phyloP scores from a whole-genome alignment of 805 yeast species.

The Brettanomyces sp. region DNA sequence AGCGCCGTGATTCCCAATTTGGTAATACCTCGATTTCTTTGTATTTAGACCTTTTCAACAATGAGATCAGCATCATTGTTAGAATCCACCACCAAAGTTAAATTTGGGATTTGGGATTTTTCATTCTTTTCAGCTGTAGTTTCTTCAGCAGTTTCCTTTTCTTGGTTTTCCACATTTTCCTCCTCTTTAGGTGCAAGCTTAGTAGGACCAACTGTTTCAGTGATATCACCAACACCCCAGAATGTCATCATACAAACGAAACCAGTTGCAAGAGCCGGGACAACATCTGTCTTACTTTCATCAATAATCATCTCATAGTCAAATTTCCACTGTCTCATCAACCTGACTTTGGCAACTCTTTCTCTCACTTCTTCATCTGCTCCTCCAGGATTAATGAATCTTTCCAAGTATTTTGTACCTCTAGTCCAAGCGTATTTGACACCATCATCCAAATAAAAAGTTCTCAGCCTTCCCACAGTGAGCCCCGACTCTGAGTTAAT shows the following conservation, averaged over 20 bases:
- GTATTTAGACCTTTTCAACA: slow-evolving; percentile 18
- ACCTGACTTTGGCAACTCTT: slow-evolving; percentile 45
- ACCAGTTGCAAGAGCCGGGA: slow-evolving; percentile 49
- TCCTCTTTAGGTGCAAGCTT: slow-evolving; percentile 6
- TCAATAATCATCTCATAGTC: slow-evolving; percentile 53
- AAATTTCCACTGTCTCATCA: slow-evolving; percentile 48
- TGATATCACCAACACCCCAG: slow-evolving; percentile 50
- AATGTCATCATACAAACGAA: slow-evolving; percentile 58
- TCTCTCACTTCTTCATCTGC: slow-evolving; percentile 45
- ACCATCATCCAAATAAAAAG: slow-evolving; percentile 45
- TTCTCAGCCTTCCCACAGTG: slow-evolving; percentile 30
- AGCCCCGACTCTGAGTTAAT: slow-evolving; percentile 29
- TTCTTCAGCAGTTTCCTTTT: background rate
- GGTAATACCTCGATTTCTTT: background rate
- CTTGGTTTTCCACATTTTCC: slow-evolving; percentile 6
- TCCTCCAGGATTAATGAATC: slow-evolving; percentile 45
- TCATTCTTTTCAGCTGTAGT: background rate
- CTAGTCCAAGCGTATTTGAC: slow-evolving; percentile 47
- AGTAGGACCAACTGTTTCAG: slow-evolving; percentile 48
- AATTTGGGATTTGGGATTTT: slow-evolving; percentile 11
- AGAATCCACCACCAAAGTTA: slow-evolving; percentile 21
- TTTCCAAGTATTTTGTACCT: slow-evolving; percentile 41
- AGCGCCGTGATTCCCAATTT: no score
- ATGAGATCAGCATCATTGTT: slow-evolving; percentile 24
- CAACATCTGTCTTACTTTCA: slow-evolving; percentile 35